Percentiles rank a stretch among this genome's conserved stretches.
These are phyloP conservation scores for Globisporangium yorkense DNA, from an alignment of 352 stramenopile species.

Conservation along the genomic window DNA sequence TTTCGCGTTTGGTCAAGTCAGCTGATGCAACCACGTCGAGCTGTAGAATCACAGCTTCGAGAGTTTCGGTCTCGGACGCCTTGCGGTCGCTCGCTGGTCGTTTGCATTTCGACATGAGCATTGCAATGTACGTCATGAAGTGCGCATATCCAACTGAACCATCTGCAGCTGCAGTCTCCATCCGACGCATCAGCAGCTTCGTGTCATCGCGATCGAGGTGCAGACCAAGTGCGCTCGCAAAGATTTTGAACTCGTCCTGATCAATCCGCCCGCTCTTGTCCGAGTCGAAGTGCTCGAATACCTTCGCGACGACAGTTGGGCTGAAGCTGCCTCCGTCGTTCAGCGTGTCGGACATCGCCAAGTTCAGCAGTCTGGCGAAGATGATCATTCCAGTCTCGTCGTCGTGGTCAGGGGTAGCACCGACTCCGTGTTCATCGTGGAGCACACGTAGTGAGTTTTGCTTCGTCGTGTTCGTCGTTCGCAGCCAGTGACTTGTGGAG, in stretches of 20 bases:
- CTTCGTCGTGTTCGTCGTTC: slow-evolving; percentile 25
- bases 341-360: slow-evolving; percentile 19
- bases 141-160: slow-evolving; percentile 18
- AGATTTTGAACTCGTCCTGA: slow-evolving; percentile 35
- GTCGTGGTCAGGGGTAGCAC: background rate
- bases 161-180: slow-evolving; percentile 17
- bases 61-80: background rate
- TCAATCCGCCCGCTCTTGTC: slow-evolving; percentile 59
- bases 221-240: slow-evolving; percentile 41
- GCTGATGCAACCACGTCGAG: slow-evolving; percentile 11
- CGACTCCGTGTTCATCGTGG: slow-evolving; percentile 6
- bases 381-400: slow-evolving; percentile 24
- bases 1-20: slow-evolving; percentile 15
- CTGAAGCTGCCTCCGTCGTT: slow-evolving; percentile 15
- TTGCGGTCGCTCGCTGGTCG: background rate
- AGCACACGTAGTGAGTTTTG: slow-evolving; percentile 6
- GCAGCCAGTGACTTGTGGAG: slow-evolving; percentile 29
- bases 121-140: slow-evolving; percentile 25
- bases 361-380: slow-evolving; percentile 38
- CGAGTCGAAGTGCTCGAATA: slow-evolving; percentile 51
- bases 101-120: slow-evolving; percentile 4
- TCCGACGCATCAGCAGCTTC: slow-evolving; percentile 39
- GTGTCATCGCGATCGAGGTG: slow-evolving; percentile 28
- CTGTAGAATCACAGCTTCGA: slow-evolving; percentile 17
- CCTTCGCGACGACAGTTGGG: slow-evolving; percentile 16